Evolutionary conservation across 768 basidiomycete species (phyloP).

Genomic region (Naganishia randhawae): DNA sequence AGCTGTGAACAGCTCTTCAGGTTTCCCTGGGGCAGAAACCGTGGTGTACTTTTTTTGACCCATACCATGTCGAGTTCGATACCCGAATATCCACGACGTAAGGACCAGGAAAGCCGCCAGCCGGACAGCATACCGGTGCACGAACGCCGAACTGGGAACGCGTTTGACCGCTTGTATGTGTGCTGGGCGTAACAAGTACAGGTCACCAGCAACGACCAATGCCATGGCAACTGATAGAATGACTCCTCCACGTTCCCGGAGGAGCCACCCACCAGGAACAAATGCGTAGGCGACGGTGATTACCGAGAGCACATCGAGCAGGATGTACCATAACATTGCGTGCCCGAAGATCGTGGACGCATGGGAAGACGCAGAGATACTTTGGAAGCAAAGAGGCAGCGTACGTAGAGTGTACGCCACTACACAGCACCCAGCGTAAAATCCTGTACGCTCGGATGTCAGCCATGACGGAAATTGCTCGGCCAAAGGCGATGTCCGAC

Average conservation of each 20-base stretch:
- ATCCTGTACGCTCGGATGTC: slow-evolving; percentile 63
- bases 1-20: slow-evolving; percentile 57
- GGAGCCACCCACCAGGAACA: slow-evolving; percentile 70
- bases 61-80: neutral
- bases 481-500: neutral
- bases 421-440: slow-evolving; percentile 61
- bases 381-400: slow-evolving; percentile 58
- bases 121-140: neutral
- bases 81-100: neutral
- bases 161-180: neutral
- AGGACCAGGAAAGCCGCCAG: neutral
- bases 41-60: slow-evolving; percentile 1
- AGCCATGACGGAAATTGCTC: neutral
- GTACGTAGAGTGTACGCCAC: slow-evolving; percentile 37
- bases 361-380: slow-evolving; percentile 54
- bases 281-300: slow-evolving; percentile 89
- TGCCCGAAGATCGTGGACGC: slow-evolving; percentile 56
- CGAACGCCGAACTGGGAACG: neutral
- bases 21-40: slow-evolving; percentile 28
- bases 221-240: slow-evolving; percentile 38
- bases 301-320: slow-evolving; percentile 66
- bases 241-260: slow-evolving; percentile 74
- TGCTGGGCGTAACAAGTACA: neutral
- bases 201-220: neutral
- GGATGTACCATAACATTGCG: slow-evolving; percentile 61